Base-by-base conservation (phyloP, 208 protist genomes). In the Trypanosoma congolense region DNA sequence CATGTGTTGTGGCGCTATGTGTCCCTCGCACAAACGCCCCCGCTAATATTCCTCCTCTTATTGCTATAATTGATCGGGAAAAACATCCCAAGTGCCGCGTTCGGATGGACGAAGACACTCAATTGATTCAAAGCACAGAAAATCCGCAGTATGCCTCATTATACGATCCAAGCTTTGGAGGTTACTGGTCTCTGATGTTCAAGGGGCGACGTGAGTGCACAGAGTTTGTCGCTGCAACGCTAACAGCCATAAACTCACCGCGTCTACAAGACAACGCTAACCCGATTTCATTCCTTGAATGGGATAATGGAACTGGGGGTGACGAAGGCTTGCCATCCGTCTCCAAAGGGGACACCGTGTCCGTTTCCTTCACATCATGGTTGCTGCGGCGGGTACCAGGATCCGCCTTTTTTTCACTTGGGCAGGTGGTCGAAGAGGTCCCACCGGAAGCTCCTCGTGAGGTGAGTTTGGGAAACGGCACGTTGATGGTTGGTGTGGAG, bases 1-100 rank as follows among this genome's bases (percentile, higher is more conserved):
- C 75, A 22, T 80, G 72, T 42, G 56, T 78, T 29, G 52, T 77
- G n/a, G 77, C 77, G 2, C 21, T 81, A 16, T 79, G 56, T 49
- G 75, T 85, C 30, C 73, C 76, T 36, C 26, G 55, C 38, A 4
- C 47, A 6, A 50, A 58, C 21, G 33, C 73, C 25, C 24, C 67
- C 4, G 21, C 38, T 10, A 47, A 35, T 44, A 21, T 51, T 16
- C 21, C 25, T 25, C 47, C 58, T 19, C 28, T 72, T 26, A 48
- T 68, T 49, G 51, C 56, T 12, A 61, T 70, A 47, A 45, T 71
- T n/a, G 59, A 70, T 35, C 67, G 50, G 6, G 56, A 72, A 26
- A 58, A 62, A 21, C 45, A 52, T 30, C 52, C 58, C 22, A 60
- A 61, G 19, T 68, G 52, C 48, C 61, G 68, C 9, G 51, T 74